These are phyloP conservation scores for Maudiozyma turicensis DNA, from an alignment of 805 yeast genomes.

Conservation along the genomic window DNA sequence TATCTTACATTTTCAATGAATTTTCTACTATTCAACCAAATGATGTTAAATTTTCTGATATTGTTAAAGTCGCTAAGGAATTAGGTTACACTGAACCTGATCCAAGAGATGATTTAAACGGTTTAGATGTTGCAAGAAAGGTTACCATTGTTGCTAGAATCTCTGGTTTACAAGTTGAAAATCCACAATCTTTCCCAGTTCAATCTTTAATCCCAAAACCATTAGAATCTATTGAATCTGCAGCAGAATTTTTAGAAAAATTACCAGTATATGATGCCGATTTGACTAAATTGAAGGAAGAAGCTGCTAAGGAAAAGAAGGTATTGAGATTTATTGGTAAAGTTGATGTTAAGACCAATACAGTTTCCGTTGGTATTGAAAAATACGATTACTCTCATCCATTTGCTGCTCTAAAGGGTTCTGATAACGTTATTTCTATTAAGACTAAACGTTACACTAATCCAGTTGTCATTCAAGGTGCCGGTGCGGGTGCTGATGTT, in stretches of 20 bases:
- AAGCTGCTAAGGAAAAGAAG: constrained; percentile 73
- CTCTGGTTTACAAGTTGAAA: constrained; percentile 73
- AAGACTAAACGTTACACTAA: constrained; percentile 85
- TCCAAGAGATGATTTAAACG: constrained; percentile 97
- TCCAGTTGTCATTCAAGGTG: constrained; percentile 95
- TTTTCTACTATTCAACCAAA: constrained; percentile 62
- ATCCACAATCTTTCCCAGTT: constrained; percentile 89
- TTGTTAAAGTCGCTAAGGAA: constrained; percentile 78
- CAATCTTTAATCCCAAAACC: constrained; percentile 86
- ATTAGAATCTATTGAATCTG: constrained; percentile 63
- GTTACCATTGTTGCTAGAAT: constrained; percentile 93
- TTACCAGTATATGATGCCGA: constrained; percentile 79
- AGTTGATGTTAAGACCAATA: constrained; percentile 63
- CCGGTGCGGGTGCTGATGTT: constrained; percentile 80
- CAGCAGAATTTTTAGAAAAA: constrained; percentile 67
- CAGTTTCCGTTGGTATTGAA: constrained; percentile 78
- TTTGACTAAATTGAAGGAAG: constrained; percentile 64
- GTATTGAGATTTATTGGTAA: constrained; percentile 91
- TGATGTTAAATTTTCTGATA: constrained; percentile 73
- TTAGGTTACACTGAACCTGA: constrained; percentile 98
- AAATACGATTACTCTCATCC: constrained; percentile 87
- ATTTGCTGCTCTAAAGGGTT: constrained; percentile 89
- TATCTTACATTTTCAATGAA: constrained; percentile 90
- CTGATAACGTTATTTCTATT: constrained; percentile 91
- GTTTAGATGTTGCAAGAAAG: constrained; percentile 96